phyloP scores from a whole-genome alignment of 164 flowering plant species.

The Umbilicus rupestris region DNA sequence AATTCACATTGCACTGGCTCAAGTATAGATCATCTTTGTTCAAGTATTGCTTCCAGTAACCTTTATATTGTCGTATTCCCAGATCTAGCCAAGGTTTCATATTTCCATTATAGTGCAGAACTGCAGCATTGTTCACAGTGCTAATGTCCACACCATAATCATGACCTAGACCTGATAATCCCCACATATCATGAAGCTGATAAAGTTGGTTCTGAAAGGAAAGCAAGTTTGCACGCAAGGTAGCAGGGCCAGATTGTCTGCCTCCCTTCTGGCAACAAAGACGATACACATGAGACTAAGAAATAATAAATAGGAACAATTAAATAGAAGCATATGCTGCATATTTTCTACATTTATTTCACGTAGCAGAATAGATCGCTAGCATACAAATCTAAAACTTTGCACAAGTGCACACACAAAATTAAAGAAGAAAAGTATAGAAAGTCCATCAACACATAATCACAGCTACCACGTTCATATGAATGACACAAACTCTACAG shows the following conservation, averaged over 20 bases:
- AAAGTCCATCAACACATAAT: neutral
- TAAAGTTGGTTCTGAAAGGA: slow-evolving; percentile 52
- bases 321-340: neutral
- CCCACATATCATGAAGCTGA: slow-evolving; percentile 54
- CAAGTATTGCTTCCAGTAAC: slow-evolving; percentile 58
- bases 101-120: slow-evolving; percentile 85
- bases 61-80: slow-evolving; percentile 62
- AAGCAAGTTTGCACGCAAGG: slow-evolving; percentile 55
- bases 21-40: slow-evolving; percentile 50
- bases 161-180: slow-evolving; percentile 71
- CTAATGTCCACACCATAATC: slow-evolving; percentile 36
- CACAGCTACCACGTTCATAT: neutral
- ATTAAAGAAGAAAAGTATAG: neutral
- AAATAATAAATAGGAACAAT: neutral
- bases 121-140: slow-evolving; percentile 48
- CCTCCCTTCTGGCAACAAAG: slow-evolving; percentile 11
- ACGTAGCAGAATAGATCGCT: neutral
- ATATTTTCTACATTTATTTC: neutral
- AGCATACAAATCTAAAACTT: neutral
- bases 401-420: neutral
- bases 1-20: slow-evolving; percentile 67
- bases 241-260: slow-evolving; percentile 20
- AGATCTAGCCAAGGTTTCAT: slow-evolving; percentile 99
- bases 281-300: neutral
- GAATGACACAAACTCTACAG: slow-evolving; percentile 57